Base-by-base conservation (phyloP, 78 protist species). In the Dictyostelium discoideum region DNA sequence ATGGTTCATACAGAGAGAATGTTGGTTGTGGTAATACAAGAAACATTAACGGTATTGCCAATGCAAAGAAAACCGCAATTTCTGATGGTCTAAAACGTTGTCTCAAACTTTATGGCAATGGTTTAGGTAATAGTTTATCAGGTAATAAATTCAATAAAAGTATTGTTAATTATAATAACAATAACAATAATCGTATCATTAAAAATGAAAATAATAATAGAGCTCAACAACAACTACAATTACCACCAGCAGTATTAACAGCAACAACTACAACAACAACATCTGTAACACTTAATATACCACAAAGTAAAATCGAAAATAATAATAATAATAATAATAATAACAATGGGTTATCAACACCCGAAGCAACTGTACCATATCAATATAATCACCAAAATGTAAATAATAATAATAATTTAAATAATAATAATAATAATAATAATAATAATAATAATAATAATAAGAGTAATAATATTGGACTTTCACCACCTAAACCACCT, bases 1-100 rank as follows among this genome's bases (percentile, higher is more conserved):
- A 86, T 86, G 92, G 92, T 16, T 32, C 92, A 7, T 86, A 29
- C 40, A 50, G 54, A 50, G 92, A 86, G 4, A 78, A 60, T 37
- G 20, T 86, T 29, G 92, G 92, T 5, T 14, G 26, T 18, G 39
- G 44, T 5, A 60, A 18, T 60, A 26, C 48, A 13, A 44, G 76
- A 32, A 10, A 18, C 7, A 60, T 44, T 0, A 39, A 24, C 14
- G 29, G 11, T 8, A 14, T 83, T 26, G 87, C 65, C 9, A 83
- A 60, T 60, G 87, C 87, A 7, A 83, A 83, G 48, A 83, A 83
- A 57, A 40, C 72, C 5, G 87, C 87, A 3, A 37, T 83, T 8
- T 14, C 76, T n/a, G 72, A 48, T 57, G 39, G 54, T 18, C 5
- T 83, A 10, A 83, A 83, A 57, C 72, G 87, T 57, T 57, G 77